phyloP scores from a whole-genome alignment of 73 alveolate genomes.

The Tetrahymena thermophila region DNA sequence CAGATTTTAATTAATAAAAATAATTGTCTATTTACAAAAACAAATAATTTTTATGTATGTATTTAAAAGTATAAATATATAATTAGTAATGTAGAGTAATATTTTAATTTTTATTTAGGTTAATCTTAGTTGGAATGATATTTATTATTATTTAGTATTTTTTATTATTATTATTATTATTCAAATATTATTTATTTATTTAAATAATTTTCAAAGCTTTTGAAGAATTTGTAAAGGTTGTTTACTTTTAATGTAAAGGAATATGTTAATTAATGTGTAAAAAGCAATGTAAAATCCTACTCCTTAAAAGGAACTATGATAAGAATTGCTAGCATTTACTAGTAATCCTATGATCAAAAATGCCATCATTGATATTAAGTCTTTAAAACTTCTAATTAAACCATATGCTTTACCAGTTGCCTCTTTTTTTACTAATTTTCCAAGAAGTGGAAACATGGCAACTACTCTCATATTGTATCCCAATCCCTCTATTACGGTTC shows the following conservation, averaged over 20 bases:
- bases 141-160: no score
- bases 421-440: neutral
- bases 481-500: neutral
- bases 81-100: no score
- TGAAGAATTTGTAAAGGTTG: no score
- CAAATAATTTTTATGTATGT: no score
- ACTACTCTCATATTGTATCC: neutral
- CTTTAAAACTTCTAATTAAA: neutral
- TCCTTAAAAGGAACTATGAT: neutral
- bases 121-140: no score
- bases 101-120: no score
- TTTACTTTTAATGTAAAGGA: neutral
- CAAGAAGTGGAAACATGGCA: neutral
- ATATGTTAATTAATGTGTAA: neutral
- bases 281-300: neutral
- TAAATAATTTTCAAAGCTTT: no score
- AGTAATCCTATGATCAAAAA: neutral
- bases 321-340: neutral
- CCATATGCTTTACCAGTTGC: neutral
- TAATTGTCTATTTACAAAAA: no score
- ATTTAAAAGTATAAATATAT: no score
- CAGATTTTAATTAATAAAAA: no score
- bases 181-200: no score
- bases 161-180: no score
- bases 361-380: neutral